Conservation (phyloP, 371 early-diverging fungal genomes). For the Actinomucor elegans region DNA sequence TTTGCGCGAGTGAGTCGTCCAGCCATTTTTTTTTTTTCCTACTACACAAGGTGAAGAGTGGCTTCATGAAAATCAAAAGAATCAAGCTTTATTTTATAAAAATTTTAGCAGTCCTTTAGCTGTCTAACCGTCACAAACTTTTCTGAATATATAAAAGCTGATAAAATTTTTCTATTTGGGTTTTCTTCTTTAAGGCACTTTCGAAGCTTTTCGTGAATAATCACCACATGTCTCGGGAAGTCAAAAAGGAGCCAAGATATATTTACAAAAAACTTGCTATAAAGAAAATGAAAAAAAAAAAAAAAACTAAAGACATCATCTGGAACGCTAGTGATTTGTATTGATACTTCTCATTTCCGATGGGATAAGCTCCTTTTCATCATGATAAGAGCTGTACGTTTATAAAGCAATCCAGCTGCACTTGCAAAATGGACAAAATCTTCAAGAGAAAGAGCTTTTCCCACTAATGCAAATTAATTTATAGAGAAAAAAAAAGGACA, state of each 20-base stretch:
- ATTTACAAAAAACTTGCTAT: too few relatives aligned
- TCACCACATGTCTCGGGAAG: conserved; percentile 29
- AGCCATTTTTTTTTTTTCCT: conserved; percentile 8
- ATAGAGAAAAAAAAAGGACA: too few relatives aligned
- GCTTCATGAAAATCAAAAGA: background rate
- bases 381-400: too few relatives aligned
- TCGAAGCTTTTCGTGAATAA: conserved; percentile 32
- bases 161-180: conserved; percentile 9
- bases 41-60: background rate
- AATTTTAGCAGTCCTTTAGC: conserved; percentile 6
- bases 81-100: background rate
- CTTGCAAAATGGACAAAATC: too few relatives aligned
- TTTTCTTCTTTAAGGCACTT: conserved; percentile 29
- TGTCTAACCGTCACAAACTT: conserved; percentile 3
- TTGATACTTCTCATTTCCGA: too few relatives aligned
- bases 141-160: background rate
- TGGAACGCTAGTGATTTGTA: too few relatives aligned
- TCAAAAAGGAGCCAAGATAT: conserved; percentile 32
- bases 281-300: too few relatives aligned
- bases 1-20: conserved; percentile 22
- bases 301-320: too few relatives aligned
- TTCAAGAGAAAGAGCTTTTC: too few relatives aligned
- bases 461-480: too few relatives aligned
- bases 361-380: too few relatives aligned
- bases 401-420: too few relatives aligned